A percentile compares a stretch with the other conserved stretches of the same genome.
Conservation (phyloP, 108 stramenopile genomes). For the Cylindrotheca fusiformis region DNA sequence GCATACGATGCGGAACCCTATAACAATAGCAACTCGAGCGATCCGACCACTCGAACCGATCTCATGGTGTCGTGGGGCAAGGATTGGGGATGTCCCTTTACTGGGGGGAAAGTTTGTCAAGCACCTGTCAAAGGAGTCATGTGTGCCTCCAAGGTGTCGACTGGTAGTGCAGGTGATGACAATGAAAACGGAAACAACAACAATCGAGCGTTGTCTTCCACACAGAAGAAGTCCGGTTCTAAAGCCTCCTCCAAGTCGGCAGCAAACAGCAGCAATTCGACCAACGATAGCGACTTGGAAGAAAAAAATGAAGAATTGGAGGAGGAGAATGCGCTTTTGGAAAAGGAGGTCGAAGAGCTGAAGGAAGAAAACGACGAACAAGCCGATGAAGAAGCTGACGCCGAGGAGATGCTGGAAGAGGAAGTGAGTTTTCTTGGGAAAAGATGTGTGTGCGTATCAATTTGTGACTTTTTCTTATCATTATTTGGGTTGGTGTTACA, state of each 20-base stretch:
- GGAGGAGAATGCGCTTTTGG: conserved; percentile 38
- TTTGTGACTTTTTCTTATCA: not conserved
- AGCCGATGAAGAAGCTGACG: conserved; percentile 32
- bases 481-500: not conserved
- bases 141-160: conserved; percentile 26
- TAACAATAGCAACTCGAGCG: conserved; percentile 20
- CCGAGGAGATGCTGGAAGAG: conserved; percentile 7
- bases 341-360: conserved; percentile 37
- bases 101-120: conserved; percentile 29
- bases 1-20: conserved; percentile 36
- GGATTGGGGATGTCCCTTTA: conserved; percentile 43
- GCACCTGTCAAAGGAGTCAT: conserved; percentile 33
- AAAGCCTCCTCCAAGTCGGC: not conserved
- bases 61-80: conserved; percentile 40
- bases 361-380: conserved; percentile 21
- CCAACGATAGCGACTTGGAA: conserved; percentile 23
- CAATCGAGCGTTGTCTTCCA: not conserved
- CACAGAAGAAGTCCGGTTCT: not conserved
- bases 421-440: conserved; percentile 12
- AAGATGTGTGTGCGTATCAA: not conserved
- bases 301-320: conserved; percentile 26
- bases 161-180: not conserved
- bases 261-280: not conserved
- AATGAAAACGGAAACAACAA: conserved; percentile 3
- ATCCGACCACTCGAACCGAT: conserved; percentile 38